Conservation (phyloP, 2,329 filamentous ascomycete genomes). For the Ascosphaera apis region DNA sequence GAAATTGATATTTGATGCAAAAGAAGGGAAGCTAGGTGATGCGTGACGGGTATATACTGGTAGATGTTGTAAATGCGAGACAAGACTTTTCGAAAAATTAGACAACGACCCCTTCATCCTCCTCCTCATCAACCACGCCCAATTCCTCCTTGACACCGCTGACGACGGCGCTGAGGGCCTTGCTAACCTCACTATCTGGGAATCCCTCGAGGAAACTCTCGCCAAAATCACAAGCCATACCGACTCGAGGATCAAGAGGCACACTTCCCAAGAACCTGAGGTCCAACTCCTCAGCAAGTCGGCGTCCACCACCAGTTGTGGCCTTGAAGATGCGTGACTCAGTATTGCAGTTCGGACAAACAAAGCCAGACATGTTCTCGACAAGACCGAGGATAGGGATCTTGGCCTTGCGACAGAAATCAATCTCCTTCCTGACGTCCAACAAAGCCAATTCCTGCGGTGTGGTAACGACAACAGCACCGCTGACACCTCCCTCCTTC, state of each 20-base stretch:
- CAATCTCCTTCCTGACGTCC: conserved; percentile 90
- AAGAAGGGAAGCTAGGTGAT: conserved; percentile 15
- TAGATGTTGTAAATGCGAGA: too few species aligned
- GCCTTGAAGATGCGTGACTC: conserved; percentile 67
- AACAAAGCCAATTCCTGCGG: conserved; percentile 83
- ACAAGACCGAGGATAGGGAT: conserved; percentile 75
- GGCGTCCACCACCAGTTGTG: conserved; percentile 67
- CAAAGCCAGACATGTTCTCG: conserved; percentile 96
- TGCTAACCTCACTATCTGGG: conserved; percentile 75
- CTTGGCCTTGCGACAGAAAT: conserved; percentile 87
- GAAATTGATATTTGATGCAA: not conserved
- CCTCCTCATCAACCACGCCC: conserved; percentile 33
- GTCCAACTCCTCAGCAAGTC: conserved; percentile 61
- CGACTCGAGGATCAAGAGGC: conserved; percentile 76
- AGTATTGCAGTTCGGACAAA: conserved; percentile 77
- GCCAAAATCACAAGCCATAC: conserved; percentile 90
- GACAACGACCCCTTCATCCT: not conserved
- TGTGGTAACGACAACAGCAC: conserved; percentile 79
- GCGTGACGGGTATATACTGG: too few species aligned
- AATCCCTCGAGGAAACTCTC: conserved; percentile 94
- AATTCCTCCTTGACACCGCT: conserved; percentile 43
- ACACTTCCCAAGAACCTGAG: conserved; percentile 79
- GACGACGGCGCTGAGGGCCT: conserved; percentile 61
- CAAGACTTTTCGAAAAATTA: too few species aligned
- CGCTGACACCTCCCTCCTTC: conserved; percentile 77